Percentiles rank a stretch among this genome's conserved stretches.
phyloP scores from a whole-genome alignment of 139 green algal species.

The Auxenochlorella pyrenoidosa region DNA sequence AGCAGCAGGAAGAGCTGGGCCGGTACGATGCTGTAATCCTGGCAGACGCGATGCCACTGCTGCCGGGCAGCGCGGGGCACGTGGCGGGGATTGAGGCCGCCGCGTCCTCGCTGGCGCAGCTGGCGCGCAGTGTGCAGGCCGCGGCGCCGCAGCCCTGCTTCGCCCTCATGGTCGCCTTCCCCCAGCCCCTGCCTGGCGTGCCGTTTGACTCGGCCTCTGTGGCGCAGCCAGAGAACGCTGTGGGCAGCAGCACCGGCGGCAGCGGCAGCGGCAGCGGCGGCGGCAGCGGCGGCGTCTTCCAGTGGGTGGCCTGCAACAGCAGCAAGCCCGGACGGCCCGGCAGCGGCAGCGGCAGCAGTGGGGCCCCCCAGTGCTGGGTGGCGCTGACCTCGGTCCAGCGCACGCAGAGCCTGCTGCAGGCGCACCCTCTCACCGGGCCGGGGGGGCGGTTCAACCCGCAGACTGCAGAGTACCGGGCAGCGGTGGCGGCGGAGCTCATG shows the following conservation, averaged over 20 bases:
- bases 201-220: slow-evolving; percentile 17
- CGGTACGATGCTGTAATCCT: slow-evolving; percentile 7
- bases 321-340: slow-evolving; percentile 30
- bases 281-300: slow-evolving; percentile 1
- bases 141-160: slow-evolving; percentile 21
- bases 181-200: neutral
- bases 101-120: slow-evolving; percentile 17
- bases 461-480: neutral
- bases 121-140: slow-evolving; percentile 26
- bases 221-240: too few species aligned
- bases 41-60: slow-evolving; percentile 13
- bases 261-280: slow-evolving; percentile 1
- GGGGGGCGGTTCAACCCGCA: slow-evolving; percentile 12
- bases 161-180: slow-evolving; percentile 14
- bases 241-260: neutral
- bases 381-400: slow-evolving; percentile 14
- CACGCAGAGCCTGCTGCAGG: slow-evolving; percentile 2
- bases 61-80: slow-evolving; percentile 18
- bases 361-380: slow-evolving; percentile 29
- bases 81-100: neutral
- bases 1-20: neutral
- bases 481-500: slow-evolving; percentile 20
- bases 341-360: too few species aligned
- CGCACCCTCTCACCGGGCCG: neutral
- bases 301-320: slow-evolving; percentile 33